A percentile compares a stretch with the other conserved stretches of the same genome.
Conservation (phyloP, 2,329 filamentous ascomycete species). For the Fusarium dlaminii region DNA sequence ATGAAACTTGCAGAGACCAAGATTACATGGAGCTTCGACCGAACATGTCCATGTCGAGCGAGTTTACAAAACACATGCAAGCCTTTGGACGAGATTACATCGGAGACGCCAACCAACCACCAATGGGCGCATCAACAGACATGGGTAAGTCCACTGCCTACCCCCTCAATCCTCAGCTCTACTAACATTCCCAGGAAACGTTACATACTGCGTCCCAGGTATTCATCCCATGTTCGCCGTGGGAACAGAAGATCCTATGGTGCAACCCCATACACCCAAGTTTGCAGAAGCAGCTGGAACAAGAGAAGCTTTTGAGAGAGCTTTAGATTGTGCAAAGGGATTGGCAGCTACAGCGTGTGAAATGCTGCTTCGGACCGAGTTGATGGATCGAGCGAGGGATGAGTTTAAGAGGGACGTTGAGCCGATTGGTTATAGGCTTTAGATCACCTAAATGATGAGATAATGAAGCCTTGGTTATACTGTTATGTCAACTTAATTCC, state of each 20-base stretch:
- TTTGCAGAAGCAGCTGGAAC: conserved; percentile 32
- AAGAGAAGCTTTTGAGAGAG: conserved; percentile 18
- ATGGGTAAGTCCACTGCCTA: conserved; percentile 22
- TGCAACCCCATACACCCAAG: conserved; percentile 33
- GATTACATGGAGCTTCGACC: conserved; percentile 37
- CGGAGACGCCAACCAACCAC: conserved; percentile 5
- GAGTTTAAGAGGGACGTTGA: conserved; percentile 24
- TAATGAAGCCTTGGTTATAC: neutral
- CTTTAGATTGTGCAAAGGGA: conserved; percentile 34
- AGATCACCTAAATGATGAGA: neutral
- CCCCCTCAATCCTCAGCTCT: rapidly evolving
- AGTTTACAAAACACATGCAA: conserved; percentile 37
- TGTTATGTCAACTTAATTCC: neutral
- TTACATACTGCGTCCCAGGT: conserved; percentile 30
- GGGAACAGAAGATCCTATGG: conserved; percentile 24
- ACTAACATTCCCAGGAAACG: conserved; percentile 27
- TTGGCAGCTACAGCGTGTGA: conserved; percentile 34
- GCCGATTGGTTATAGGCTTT: conserved; percentile 20
- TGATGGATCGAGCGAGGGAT: conserved; percentile 9
- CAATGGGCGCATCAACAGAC: conserved; percentile 38
- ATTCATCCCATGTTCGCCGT: conserved; percentile 40
- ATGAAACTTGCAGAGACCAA: conserved; percentile 9
- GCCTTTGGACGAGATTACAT: conserved; percentile 26
- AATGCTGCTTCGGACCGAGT: neutral
- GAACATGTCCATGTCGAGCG: conserved; percentile 6